A percentile compares a stretch with the other conserved stretches of the same genome.
Conservation (phyloP, 306 rosid species). For the Pyrus pyrifolia region DNA sequence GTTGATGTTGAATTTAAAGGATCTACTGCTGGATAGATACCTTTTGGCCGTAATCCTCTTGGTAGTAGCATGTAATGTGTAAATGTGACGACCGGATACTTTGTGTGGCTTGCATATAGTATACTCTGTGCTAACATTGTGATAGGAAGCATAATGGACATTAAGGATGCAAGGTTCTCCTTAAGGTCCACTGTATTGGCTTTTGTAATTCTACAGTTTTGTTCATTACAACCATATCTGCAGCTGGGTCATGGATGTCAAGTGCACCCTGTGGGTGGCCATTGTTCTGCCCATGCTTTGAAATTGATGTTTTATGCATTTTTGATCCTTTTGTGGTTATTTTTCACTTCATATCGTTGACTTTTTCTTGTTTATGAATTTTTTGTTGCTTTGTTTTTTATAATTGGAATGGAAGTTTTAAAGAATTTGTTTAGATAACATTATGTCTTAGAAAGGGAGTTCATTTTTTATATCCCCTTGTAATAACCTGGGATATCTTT, state of each 20-base stretch:
- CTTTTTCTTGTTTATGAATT: neutral
- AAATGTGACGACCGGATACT: too few relatives aligned
- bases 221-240: neutral
- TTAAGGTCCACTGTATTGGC: neutral
- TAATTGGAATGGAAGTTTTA: neutral
- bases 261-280: neutral
- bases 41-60: too few relatives aligned
- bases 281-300: neutral
- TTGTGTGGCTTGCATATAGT: neutral
- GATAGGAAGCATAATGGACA: neutral
- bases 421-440: neutral
- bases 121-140: neutral
- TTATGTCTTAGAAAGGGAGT: neutral
- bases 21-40: neutral
- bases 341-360: neutral
- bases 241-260: neutral
- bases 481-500: constrained; percentile 1
- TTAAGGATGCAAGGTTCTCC: neutral
- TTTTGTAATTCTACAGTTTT: neutral
- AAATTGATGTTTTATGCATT: neutral
- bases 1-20: too few relatives aligned
- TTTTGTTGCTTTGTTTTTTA: neutral
- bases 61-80: too few relatives aligned
- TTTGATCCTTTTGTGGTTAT: neutral
- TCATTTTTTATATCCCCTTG: constrained; percentile 8